These are phyloP conservation scores for Chrysopogon serrulatus DNA, from an alignment of 176 grass and related monocot species.

Conservation along the genomic window DNA sequence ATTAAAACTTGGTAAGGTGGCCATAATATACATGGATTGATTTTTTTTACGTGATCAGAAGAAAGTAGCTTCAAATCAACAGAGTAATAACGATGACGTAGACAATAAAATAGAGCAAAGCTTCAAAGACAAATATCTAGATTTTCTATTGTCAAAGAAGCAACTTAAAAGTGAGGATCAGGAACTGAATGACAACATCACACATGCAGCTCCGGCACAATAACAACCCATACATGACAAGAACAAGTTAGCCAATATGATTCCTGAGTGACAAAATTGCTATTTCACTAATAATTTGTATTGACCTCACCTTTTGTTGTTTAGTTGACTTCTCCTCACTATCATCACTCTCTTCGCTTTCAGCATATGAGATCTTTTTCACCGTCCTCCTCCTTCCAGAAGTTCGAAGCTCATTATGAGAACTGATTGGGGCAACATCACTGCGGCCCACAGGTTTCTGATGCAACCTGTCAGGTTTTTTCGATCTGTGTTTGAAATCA, in stretches of 20 bases:
- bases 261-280: not conserved
- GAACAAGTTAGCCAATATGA: not conserved
- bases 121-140: not conserved
- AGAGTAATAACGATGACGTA: not conserved
- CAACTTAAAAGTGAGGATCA: not conserved
- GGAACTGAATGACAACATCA: too few relatives aligned
- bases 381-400: conserved; percentile 76
- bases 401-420: conserved; percentile 62
- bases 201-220: not conserved
- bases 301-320: conserved; percentile 65
- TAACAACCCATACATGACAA: not conserved
- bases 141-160: not conserved
- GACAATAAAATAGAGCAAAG: not conserved
- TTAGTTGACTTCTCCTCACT: conserved; percentile 77
- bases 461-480: conserved; percentile 41
- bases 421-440: conserved; percentile 24
- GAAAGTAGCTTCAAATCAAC: not conserved
- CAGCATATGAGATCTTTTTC: conserved; percentile 92
- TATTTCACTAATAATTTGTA: conserved; percentile 10
- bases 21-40: not conserved
- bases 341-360: conserved; percentile 96
- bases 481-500: conserved; percentile 47
- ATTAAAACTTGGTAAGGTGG: not conserved
- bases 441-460: conserved; percentile 41
- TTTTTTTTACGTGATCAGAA: not conserved